phyloP scores from a whole-genome alignment of 2,329 filamentous ascomycete species.

The Botrytis fabae region DNA sequence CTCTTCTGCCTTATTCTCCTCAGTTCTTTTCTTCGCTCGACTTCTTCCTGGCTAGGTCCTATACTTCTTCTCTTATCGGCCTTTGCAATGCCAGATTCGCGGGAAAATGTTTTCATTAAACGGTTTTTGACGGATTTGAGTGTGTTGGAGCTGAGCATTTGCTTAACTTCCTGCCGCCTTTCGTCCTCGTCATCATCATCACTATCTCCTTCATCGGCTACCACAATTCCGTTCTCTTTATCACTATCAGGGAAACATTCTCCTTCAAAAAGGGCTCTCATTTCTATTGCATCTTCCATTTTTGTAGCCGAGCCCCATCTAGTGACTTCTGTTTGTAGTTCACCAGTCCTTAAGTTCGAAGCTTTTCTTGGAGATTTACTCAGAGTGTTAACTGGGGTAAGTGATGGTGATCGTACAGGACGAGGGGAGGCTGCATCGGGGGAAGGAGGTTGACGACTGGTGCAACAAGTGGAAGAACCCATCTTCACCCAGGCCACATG shows the following conservation, averaged over 20 bases:
- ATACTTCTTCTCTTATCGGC: slow-evolving; percentile 45
- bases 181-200: slow-evolving; percentile 45
- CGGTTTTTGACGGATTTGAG: slow-evolving; percentile 48
- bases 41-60: slow-evolving; percentile 53
- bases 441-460: slow-evolving; percentile 36
- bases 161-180: slow-evolving; percentile 41
- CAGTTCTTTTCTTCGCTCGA: slow-evolving; percentile 57
- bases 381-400: slow-evolving; percentile 19
- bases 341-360: slow-evolving; percentile 12
- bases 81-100: slow-evolving; percentile 44
- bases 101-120: slow-evolving; percentile 46
- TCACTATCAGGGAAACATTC: slow-evolving; percentile 30
- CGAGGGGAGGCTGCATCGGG: slow-evolving; percentile 36
- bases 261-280: slow-evolving; percentile 36
- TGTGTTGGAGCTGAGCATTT: slow-evolving; percentile 44
- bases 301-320: slow-evolving; percentile 30
- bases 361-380: slow-evolving; percentile 24
- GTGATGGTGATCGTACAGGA: slow-evolving; percentile 25
- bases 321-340: not conserved
- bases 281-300: slow-evolving; percentile 27
- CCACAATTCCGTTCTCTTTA: slow-evolving; percentile 44
- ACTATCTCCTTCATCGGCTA: slow-evolving; percentile 33
- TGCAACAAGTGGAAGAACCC: slow-evolving; percentile 34
- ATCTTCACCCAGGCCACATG: slow-evolving; percentile 8
- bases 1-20: slow-evolving; percentile 55